These are phyloP conservation scores for Amanita phalloides DNA, from an alignment of 768 basidiomycete genomes.

Conservation along the genomic window DNA sequence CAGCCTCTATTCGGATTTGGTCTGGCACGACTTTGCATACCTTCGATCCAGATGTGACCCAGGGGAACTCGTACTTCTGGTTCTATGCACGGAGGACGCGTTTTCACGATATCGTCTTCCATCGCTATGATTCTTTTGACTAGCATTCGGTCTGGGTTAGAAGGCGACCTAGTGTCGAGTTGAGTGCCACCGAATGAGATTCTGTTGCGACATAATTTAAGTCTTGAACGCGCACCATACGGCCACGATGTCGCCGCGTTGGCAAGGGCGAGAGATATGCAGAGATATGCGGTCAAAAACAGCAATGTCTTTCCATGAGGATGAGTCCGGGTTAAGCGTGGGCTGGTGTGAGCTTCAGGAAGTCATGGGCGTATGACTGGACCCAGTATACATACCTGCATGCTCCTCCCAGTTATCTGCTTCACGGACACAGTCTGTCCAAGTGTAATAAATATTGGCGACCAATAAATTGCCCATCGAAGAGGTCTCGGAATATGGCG, in stretches of 20 bases:
- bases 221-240: conserved; percentile 29
- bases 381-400: conserved; percentile 1
- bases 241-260: conserved; percentile 56
- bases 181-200: background rate
- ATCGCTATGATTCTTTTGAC: conserved; percentile 60
- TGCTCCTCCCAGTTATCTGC: conserved; percentile 7
- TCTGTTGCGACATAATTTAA: background rate
- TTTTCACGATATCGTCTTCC: conserved; percentile 53
- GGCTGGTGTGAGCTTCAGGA: conserved; percentile 29
- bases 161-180: conserved; percentile 39
- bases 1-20: background rate
- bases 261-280: conserved; percentile 22
- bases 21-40: conserved; percentile 19
- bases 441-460: conserved; percentile 1
- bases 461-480: conserved; percentile 3
- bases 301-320: conserved; percentile 47
- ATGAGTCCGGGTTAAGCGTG: conserved; percentile 65
- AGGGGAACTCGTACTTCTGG: conserved; percentile 40
- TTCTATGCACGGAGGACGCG: conserved; percentile 59
- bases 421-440: conserved; percentile 1
- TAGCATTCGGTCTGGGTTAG: conserved; percentile 37
- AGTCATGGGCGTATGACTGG: background rate
- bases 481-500: conserved; percentile 1
- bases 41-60: conserved; percentile 72
- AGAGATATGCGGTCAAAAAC: conserved; percentile 48